phyloP scores from a whole-genome alignment of 768 basidiomycete genomes.

The Lentinula guzmanii region DNA sequence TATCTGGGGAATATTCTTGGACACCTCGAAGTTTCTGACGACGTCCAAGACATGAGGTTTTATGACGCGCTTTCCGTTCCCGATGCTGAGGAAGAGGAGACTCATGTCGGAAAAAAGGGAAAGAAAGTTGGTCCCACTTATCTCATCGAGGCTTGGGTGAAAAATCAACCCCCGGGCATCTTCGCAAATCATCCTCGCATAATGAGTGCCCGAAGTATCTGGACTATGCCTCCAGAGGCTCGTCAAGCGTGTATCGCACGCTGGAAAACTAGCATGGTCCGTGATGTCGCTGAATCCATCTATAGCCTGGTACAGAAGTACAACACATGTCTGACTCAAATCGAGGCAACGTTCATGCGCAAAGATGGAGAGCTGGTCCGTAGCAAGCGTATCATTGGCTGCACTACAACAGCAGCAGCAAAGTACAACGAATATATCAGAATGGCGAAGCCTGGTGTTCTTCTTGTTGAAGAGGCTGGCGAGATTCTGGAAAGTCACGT shows the following conservation, averaged over 20 bases:
- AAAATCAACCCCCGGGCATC: slow-evolving; percentile 37
- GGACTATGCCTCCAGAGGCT: slow-evolving; percentile 24
- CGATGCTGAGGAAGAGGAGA: slow-evolving; percentile 35
- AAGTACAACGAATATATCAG: slow-evolving; percentile 47
- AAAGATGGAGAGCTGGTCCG: slow-evolving; percentile 27
- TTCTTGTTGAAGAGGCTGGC: slow-evolving; percentile 70
- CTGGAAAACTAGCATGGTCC: slow-evolving; percentile 31
- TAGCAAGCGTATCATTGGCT: slow-evolving; percentile 53
- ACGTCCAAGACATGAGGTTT: slow-evolving; percentile 31
- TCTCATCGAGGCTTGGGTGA: slow-evolving; percentile 42
- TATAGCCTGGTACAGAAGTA: slow-evolving; percentile 28
- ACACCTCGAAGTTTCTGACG: slow-evolving; percentile 37
- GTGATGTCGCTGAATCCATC: slow-evolving; percentile 27
- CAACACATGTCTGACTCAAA: slow-evolving; percentile 29
- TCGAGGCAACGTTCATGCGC: slow-evolving; percentile 30
- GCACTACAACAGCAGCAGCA: slow-evolving; percentile 67
- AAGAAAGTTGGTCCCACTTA: slow-evolving; percentile 29
- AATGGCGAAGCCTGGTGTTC: slow-evolving; percentile 39
- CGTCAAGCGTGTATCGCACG: slow-evolving; percentile 20
- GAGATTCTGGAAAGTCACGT: slow-evolving; percentile 69
- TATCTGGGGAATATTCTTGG: slow-evolving; percentile 26
- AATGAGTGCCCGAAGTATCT: slow-evolving; percentile 20
- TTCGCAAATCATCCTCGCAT: slow-evolving; percentile 25
- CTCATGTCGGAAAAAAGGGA: slow-evolving; percentile 32
- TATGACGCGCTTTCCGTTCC: slow-evolving; percentile 42